These are phyloP conservation scores for Aplosporella prunicola DNA, from an alignment of 2,329 filamentous ascomycete species.

Conservation along the genomic window DNA sequence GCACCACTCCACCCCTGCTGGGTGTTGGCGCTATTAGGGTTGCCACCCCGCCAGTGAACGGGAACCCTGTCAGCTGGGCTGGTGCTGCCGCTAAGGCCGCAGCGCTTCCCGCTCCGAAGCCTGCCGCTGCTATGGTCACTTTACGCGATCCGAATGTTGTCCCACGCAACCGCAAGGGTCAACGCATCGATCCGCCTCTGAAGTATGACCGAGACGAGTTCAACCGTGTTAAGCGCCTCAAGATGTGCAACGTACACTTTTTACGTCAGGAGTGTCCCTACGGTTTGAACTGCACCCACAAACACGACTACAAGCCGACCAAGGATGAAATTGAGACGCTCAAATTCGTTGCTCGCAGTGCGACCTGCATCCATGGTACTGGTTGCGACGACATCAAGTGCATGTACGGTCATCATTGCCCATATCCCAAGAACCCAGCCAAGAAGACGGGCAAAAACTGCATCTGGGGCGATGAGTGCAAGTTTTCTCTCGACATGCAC, in stretches of 20 bases:
- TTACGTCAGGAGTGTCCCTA: constrained; percentile 50
- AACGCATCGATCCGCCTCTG: constrained; percentile 47
- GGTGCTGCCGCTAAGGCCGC: constrained; percentile 10
- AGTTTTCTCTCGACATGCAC: constrained; percentile 49
- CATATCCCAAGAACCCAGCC: constrained; percentile 34
- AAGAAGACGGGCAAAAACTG: constrained; percentile 43
- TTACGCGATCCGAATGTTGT: constrained; percentile 19
- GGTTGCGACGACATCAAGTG: constrained; percentile 50
- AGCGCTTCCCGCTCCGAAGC: neutral
- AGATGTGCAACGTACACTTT: constrained; percentile 54
- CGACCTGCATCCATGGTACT: constrained; percentile 49
- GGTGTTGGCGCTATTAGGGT: too few relatives aligned
- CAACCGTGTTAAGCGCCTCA: constrained; percentile 51
- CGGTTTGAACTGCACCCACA: constrained; percentile 45
- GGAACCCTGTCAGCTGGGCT: constrained; percentile 7
- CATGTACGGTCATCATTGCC: constrained; percentile 56
- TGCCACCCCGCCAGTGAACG: too few relatives aligned
- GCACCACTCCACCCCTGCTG: too few relatives aligned
- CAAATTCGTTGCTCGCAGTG: constrained; percentile 52
- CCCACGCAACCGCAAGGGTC: constrained; percentile 48
- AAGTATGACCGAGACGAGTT: constrained; percentile 48
- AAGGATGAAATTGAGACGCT: constrained; percentile 45
- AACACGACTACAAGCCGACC: constrained; percentile 45
- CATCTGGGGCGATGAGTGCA: constrained; percentile 49
- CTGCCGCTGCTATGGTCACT: neutral